phyloP scores from a whole-genome alignment of 257 asterid species.

The Plantago ovata region DNA sequence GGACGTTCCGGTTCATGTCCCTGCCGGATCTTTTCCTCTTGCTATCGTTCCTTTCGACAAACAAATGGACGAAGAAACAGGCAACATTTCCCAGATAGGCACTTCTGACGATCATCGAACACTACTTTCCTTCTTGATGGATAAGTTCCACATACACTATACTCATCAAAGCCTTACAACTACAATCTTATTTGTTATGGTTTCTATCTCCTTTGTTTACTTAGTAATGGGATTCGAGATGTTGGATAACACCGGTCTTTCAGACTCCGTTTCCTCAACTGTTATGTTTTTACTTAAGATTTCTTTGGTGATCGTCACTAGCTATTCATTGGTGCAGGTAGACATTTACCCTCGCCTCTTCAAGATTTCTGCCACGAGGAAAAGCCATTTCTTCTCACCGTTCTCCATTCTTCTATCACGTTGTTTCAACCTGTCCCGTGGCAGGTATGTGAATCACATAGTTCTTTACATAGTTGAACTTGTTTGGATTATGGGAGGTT shows the following conservation, averaged over 20 bases:
- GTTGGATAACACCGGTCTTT: background rate
- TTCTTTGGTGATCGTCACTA: background rate
- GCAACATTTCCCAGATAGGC: too few species aligned
- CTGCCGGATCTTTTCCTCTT: too few species aligned
- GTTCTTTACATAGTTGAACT: background rate
- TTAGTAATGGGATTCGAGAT: background rate
- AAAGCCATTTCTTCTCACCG: background rate
- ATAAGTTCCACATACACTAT: background rate
- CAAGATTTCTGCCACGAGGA: background rate
- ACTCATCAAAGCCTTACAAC: background rate
- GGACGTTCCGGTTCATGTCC: too few species aligned
- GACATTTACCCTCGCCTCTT: background rate
- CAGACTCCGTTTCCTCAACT: background rate
- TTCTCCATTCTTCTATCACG: background rate
- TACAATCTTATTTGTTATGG: background rate
- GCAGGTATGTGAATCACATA: background rate
- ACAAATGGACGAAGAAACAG: too few species aligned
- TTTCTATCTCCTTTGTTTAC: background rate
- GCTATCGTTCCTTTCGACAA: too few species aligned
- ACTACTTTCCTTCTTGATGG: background rate
- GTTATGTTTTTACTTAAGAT: background rate
- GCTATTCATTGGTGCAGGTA: background rate
- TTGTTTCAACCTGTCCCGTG: background rate
- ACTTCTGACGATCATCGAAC: too few species aligned
- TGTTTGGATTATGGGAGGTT: background rate